Evolutionary conservation across 2,329 filamentous ascomycete species (phyloP), one percentile per base, ranked within the genome.

Genomic region (Alternaria gansuensis): DNA sequence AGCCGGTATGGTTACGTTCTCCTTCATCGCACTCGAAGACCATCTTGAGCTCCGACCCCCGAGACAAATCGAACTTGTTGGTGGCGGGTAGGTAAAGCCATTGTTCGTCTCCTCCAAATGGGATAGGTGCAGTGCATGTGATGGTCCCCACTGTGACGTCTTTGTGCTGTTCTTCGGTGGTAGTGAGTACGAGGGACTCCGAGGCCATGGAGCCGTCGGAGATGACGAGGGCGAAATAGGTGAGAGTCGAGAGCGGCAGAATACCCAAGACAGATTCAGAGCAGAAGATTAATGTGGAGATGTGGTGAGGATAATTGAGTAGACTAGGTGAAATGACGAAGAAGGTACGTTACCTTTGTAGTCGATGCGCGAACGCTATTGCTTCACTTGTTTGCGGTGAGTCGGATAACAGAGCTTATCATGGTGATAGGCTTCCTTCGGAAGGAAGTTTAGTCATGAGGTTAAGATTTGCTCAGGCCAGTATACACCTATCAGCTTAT

Each of bases 1-100:
- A 77, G 40, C 78, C 78, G 17, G 73, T 74, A 62, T 80, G 78
- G 64, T 59, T 49, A 26, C 74, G 71, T 23, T 77, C 71, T 39
- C 70, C 71, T 64, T 79, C 77, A 64, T 80, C 77, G 62, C 76
- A 78, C 51, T 79, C 76, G 48, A 80, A 67, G 41, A 74, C 66
- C 61, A 80, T 71, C 59, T 74, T 77, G 50, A 68, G 70, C 54
- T 68, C 60, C 39, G 73, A 74, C 44, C 76, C 76, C 29, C 78
- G 73, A 17, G 76, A 77, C 17, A 80, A 69, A 55, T 80, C 78
- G 72, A 80, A 80, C 57, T 77, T 77, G 51, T 73, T 78, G 53
- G 77, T 77, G 24, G 73, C 66, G 9, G 77, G 75, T 46, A 75
- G 71, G 62, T 78, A 80, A 63, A 76, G 74, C 78, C 78, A 80